phyloP scores from a whole-genome alignment of 805 yeast species.

The Candida nanaspora region DNA sequence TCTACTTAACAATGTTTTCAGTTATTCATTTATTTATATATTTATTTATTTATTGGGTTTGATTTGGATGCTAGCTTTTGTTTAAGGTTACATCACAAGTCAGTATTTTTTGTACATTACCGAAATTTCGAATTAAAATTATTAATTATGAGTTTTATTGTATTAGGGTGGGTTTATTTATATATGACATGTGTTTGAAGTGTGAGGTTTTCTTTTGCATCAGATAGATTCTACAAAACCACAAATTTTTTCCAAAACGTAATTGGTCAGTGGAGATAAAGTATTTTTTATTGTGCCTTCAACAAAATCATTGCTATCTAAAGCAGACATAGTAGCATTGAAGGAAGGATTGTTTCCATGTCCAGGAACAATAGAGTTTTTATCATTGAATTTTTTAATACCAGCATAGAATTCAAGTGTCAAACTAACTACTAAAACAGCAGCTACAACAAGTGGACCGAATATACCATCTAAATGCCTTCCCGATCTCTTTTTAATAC shows the following conservation, averaged over 20 bases:
- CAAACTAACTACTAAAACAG: conserved; percentile 60
- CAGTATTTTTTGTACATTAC: too few relatives aligned
- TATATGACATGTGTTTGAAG: too few relatives aligned
- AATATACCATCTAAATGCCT: conserved; percentile 81
- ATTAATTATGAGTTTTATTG: too few relatives aligned
- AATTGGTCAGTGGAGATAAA: conserved; percentile 21
- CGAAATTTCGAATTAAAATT: too few relatives aligned
- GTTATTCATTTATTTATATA: too few relatives aligned
- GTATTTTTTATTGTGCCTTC: conserved; percentile 7
- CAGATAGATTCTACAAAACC: conserved; percentile 16
- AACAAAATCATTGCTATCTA: conserved; percentile 5
- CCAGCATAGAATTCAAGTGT: conserved; percentile 68
- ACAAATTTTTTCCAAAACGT: conserved; percentile 16
- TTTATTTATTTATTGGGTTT: too few relatives aligned
- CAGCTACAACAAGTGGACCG: conserved; percentile 80
- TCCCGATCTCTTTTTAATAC: conserved; percentile 77
- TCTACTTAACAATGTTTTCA: too few relatives aligned
- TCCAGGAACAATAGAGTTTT: conserved; percentile 3
- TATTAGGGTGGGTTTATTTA: too few relatives aligned
- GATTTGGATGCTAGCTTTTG: too few relatives aligned
- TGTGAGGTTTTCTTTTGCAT: too few relatives aligned
- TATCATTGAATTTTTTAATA: conserved; percentile 29
- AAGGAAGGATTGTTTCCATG: neutral
- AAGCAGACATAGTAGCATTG: conserved; percentile 1
- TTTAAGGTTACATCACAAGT: too few relatives aligned